A percentile compares a stretch with the other conserved stretches of the same genome.
phyloP scores from a whole-genome alignment of 768 basidiomycete genomes.

The Hysterangium stoloniferum region DNA sequence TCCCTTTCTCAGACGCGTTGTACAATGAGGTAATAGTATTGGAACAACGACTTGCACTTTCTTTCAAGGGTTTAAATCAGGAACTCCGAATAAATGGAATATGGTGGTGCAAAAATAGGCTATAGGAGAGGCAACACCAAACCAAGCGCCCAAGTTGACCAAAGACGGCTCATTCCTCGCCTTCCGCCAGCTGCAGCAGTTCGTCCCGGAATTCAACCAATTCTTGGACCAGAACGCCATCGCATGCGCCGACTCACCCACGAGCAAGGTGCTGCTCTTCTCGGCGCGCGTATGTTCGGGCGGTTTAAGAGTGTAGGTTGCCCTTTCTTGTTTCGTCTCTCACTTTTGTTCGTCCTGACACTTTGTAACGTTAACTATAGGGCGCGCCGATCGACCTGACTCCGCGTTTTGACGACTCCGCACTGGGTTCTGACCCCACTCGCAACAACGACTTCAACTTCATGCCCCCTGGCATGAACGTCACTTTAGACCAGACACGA shows the following conservation, averaged over 20 bases:
- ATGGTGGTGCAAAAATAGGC: too few relatives aligned
- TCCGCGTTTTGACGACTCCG: slow-evolving; percentile 20
- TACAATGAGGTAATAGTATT: too few relatives aligned
- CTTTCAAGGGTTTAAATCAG: too few relatives aligned
- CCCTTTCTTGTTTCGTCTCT: neutral
- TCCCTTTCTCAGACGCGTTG: too few relatives aligned
- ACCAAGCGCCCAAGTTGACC: too few relatives aligned
- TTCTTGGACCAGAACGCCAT: slow-evolving; percentile 21
- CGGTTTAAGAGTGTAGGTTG: slow-evolving; percentile 26
- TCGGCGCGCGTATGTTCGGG: slow-evolving; percentile 28
- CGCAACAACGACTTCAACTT: slow-evolving; percentile 26
- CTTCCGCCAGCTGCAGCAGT: slow-evolving; percentile 26
- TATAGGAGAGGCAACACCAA: too few relatives aligned
- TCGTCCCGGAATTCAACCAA: slow-evolving; percentile 30
- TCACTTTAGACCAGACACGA: slow-evolving; percentile 17
- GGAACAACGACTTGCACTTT: too few relatives aligned
- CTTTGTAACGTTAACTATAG: neutral
- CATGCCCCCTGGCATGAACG: slow-evolving; percentile 11
- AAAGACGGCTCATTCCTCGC: slow-evolving; percentile 25
- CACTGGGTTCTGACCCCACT: slow-evolving; percentile 19
- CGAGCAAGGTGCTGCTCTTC: slow-evolving; percentile 20
- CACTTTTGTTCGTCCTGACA: neutral
- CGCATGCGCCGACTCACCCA: slow-evolving; percentile 16
- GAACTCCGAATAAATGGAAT: too few relatives aligned
- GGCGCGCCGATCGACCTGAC: slow-evolving; percentile 24